Conservation (phyloP, 225 moss, liverwort and hornwort species). For the Lunularia cruciata region DNA sequence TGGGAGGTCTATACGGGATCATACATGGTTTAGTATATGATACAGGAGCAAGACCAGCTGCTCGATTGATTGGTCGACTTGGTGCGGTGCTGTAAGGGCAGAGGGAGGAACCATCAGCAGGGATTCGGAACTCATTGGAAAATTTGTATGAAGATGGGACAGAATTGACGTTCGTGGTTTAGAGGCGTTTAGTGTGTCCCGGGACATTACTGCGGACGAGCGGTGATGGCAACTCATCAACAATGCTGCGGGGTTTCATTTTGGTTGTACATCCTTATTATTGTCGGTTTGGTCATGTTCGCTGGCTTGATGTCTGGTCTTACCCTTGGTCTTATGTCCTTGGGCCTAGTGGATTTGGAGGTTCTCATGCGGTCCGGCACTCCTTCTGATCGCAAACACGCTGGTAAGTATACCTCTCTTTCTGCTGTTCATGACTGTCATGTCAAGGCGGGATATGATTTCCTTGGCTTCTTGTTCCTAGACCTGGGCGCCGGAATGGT, state of each 20-base stretch:
- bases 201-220: not conserved
- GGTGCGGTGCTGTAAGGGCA: not conserved
- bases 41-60: not conserved
- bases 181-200: not conserved
- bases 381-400: slow-evolving; percentile 64
- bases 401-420: slow-evolving; percentile 43
- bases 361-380: slow-evolving; percentile 79
- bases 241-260: slow-evolving; percentile 41
- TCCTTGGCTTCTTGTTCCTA: no score
- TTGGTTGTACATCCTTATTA: slow-evolving; percentile 70
- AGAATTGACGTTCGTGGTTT: not conserved
- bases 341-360: slow-evolving; percentile 80
- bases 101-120: not conserved
- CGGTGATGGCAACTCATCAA: slow-evolving; percentile 38
- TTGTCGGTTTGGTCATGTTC: slow-evolving; percentile 61
- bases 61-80: slow-evolving; percentile 1
- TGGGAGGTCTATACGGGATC: not conserved
- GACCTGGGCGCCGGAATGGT: no score
- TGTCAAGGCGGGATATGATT: no score
- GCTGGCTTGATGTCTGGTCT: slow-evolving; percentile 92
- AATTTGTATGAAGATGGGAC: not conserved
- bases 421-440: not conserved
- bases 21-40: not conserved
- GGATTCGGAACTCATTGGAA: not conserved
- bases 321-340: slow-evolving; percentile 83